Percentiles rank a stretch among this genome's conserved stretches.
phyloP scores from a whole-genome alignment of 768 basidiomycete species.

The Royoungia palumana region DNA sequence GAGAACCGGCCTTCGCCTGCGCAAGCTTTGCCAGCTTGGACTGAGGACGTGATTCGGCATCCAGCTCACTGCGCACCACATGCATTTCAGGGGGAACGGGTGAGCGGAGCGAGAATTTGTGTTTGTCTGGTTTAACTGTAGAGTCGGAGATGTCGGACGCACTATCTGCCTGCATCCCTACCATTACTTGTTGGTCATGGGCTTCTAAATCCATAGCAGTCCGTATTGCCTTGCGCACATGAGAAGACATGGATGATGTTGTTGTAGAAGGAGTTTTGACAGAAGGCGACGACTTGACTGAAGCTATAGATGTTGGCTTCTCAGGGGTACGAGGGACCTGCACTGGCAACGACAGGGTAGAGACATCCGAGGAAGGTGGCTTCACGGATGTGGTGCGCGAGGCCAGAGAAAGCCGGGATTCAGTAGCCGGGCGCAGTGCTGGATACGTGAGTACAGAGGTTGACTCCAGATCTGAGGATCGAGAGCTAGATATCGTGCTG shows the following conservation, averaged over 20 bases:
- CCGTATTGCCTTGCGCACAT: slow-evolving; percentile 63
- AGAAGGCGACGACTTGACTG: slow-evolving; percentile 27
- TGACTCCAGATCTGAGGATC: slow-evolving; percentile 50
- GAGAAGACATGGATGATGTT: slow-evolving; percentile 52
- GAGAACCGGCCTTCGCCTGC: slow-evolving; percentile 45
- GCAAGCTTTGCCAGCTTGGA: slow-evolving; percentile 77
- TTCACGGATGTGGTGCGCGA: slow-evolving; percentile 23
- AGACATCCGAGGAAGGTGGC: slow-evolving; percentile 14
- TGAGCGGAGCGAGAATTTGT: slow-evolving; percentile 23
- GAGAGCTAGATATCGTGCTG: slow-evolving; percentile 48
- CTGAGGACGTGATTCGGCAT: slow-evolving; percentile 38
- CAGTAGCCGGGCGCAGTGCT: slow-evolving; percentile 60
- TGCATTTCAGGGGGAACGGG: slow-evolving; percentile 11
- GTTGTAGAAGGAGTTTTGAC: slow-evolving; percentile 27
- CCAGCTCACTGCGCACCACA: slow-evolving; percentile 13
- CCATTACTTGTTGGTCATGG: slow-evolving; percentile 34
- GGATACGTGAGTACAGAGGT: slow-evolving; percentile 74
- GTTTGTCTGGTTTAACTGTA: slow-evolving; percentile 20
- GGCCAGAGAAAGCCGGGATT: slow-evolving; percentile 42
- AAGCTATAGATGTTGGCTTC: slow-evolving; percentile 12
- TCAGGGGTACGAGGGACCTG: slow-evolving; percentile 26
- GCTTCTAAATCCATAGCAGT: slow-evolving; percentile 65
- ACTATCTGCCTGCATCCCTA: slow-evolving; percentile 10
- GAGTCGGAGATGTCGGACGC: slow-evolving; percentile 20
- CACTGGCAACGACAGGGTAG: slow-evolving; percentile 12